phyloP scores from a whole-genome alignment of 2,329 filamentous ascomycete species.

The Cladophialophora exuberans region DNA sequence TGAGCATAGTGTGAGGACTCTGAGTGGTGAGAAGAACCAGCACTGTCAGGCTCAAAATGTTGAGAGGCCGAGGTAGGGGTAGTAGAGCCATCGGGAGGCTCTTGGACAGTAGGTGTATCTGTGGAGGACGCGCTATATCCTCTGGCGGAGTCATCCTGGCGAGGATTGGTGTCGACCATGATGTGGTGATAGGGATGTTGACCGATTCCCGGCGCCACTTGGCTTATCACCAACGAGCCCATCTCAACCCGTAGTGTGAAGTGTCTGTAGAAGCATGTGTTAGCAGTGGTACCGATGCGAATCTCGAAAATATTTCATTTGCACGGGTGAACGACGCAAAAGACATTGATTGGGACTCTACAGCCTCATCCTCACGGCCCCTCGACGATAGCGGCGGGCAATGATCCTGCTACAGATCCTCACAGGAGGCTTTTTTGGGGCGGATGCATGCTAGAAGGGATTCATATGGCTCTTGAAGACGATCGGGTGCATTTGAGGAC shows the following conservation, averaged over 20 bases:
- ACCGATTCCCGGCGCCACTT: constrained; percentile 73
- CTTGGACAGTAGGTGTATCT: constrained; percentile 14
- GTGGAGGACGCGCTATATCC: constrained; percentile 21
- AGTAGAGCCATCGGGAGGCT: constrained; percentile 12
- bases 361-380: constrained; percentile 8
- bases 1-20: constrained; percentile 20
- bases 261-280: constrained; percentile 25
- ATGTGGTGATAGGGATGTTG: constrained; percentile 65
- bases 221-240: constrained; percentile 65
- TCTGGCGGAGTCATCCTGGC: constrained; percentile 26
- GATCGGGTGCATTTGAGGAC: neutral
- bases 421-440: too few species aligned
- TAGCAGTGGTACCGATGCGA: constrained; percentile 11
- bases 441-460: too few species aligned
- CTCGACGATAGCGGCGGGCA: neutral
- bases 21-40: constrained; percentile 13
- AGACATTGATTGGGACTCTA: constrained; percentile 1
- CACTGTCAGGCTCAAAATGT: constrained; percentile 13
- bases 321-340: neutral
- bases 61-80: constrained; percentile 20
- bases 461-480: neutral
- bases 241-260: constrained; percentile 51
- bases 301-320: neutral
- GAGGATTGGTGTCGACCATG: constrained; percentile 58
- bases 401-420: too few species aligned